phyloP scores from a whole-genome alignment of 345 rosid species.

The Bruguiera parviflora region DNA sequence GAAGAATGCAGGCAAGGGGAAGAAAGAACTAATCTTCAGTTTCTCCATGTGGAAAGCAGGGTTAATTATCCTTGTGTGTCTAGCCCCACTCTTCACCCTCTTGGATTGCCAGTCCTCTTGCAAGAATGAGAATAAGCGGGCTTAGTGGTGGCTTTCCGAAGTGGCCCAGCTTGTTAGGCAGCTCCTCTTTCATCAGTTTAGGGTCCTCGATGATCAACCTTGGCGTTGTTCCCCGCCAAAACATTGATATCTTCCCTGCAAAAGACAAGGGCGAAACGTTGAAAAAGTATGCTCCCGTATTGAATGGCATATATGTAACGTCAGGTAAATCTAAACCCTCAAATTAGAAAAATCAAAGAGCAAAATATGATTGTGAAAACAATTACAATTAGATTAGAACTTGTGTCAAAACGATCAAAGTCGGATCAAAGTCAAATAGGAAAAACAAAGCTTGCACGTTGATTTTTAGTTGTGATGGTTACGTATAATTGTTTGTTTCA shows the following conservation, averaged over 20 bases:
- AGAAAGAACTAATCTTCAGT: slow-evolving; percentile 32
- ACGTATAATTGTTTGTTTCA: no score
- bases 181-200: slow-evolving; percentile 35
- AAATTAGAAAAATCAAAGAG: no score
- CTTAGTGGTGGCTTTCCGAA: slow-evolving; percentile 39
- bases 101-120: slow-evolving; percentile 32
- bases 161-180: slow-evolving; percentile 45
- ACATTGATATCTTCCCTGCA: slow-evolving; percentile 44
- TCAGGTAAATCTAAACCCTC: no score
- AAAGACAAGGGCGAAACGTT: background rate
- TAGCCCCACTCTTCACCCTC: slow-evolving; percentile 56
- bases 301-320: no score
- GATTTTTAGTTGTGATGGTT: no score
- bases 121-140: slow-evolving; percentile 33
- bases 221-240: slow-evolving; percentile 45
- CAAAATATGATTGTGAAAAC: no score
- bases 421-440: no score
- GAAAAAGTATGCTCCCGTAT: background rate
- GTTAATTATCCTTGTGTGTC: slow-evolving; percentile 37
- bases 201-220: slow-evolving; percentile 43
- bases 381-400: no score
- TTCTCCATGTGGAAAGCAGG: slow-evolving; percentile 51
- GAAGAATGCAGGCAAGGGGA: background rate
- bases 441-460: no score
- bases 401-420: background rate